These are phyloP conservation scores for Effrenium voratum DNA, from an alignment of 73 alveolate genomes.

Conservation along the genomic window DNA sequence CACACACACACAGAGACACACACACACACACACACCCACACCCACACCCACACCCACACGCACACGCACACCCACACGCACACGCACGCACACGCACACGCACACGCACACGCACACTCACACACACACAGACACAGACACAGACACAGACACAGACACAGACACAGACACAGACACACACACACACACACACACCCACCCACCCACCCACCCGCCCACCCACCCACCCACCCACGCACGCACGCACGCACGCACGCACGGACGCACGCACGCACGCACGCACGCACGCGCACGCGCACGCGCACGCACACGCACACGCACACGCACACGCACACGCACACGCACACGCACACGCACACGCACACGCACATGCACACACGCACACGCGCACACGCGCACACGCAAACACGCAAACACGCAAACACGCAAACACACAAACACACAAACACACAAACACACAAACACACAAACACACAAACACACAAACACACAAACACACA, in stretches of 20 bases:
- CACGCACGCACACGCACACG: not conserved
- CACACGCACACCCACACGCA: not conserved
- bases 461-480: too few relatives aligned
- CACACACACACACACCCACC: constrained; percentile 1
- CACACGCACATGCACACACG: too few relatives aligned
- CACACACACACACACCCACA: too few relatives aligned
- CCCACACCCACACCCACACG: not conserved
- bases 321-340: not conserved
- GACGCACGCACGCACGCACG: constrained; percentile 25
- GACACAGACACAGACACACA: not conserved
- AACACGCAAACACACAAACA: too few relatives aligned
- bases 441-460: too few relatives aligned
- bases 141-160: not conserved
- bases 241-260: constrained; percentile 36
- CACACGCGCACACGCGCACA: too few relatives aligned
- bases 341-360: too few relatives aligned
- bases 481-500: too few relatives aligned
- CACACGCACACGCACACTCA: constrained; percentile 27
- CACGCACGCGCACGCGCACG: constrained; percentile 14
- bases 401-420: too few relatives aligned
- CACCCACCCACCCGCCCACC: too few relatives aligned
- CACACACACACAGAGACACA: too few relatives aligned
- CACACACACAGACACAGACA: not conserved
- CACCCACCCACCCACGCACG: too few relatives aligned
- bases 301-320: not conserved